Conservation (phyloP, 1,139 yeast species). For the Taphrina flavorubra region DNA sequence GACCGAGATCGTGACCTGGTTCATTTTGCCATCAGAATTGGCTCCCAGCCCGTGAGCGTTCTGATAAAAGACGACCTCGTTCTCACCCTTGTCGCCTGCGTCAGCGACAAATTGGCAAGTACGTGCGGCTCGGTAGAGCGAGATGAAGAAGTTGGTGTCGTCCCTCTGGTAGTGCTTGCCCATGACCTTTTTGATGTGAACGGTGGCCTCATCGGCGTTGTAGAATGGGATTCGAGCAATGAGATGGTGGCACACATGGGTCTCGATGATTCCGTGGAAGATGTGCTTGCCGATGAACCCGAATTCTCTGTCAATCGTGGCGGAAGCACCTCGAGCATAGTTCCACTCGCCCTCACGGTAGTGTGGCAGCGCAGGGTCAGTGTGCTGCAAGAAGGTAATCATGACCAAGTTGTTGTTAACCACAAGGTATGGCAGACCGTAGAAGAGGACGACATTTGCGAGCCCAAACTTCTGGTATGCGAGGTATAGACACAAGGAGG, state of each 20-base stretch:
- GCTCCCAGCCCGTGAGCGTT: constrained; percentile 66
- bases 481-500: constrained; percentile 26
- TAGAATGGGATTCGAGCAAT: constrained; percentile 85
- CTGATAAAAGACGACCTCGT: constrained; percentile 77
- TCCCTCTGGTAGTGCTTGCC: constrained; percentile 74
- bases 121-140: constrained; percentile 74
- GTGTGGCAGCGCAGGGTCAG: constrained; percentile 81
- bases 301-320: constrained; percentile 82
- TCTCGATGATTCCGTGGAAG: constrained; percentile 88
- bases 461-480: constrained; percentile 33
- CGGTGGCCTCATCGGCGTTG: constrained; percentile 80
- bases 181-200: constrained; percentile 78
- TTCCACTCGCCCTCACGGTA: constrained; percentile 78
- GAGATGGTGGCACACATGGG: constrained; percentile 86
- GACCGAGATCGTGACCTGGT: constrained; percentile 24
- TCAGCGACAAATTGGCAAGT: constrained; percentile 77
- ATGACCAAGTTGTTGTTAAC: constrained; percentile 90
- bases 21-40: constrained; percentile 37
- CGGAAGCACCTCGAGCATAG: constrained; percentile 87
- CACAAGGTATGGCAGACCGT: constrained; percentile 78
- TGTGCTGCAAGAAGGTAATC: constrained; percentile 83
- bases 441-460: constrained; percentile 58
- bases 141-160: constrained; percentile 73
- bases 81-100: constrained; percentile 59
- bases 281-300: constrained; percentile 80